These are phyloP conservation scores for Herpotrichia juniperi DNA, from an alignment of 2,329 filamentous ascomycete species.

Conservation along the genomic window DNA sequence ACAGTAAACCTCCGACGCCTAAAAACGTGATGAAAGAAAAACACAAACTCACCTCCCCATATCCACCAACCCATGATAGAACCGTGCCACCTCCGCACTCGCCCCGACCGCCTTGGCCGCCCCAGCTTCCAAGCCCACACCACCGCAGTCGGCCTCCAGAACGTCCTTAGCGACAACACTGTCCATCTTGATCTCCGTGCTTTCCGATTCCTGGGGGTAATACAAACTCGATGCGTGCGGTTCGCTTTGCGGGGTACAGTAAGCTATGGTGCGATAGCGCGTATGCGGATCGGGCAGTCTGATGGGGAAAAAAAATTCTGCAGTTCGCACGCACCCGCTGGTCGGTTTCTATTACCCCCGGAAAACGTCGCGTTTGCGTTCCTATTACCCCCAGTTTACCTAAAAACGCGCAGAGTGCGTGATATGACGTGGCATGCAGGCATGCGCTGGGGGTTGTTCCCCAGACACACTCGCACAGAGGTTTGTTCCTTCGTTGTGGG, in stretches of 20 bases:
- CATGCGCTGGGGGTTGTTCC: no score
- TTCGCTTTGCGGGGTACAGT: no score
- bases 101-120: not conserved
- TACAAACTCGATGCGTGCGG: no score
- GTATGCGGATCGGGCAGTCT: not conserved
- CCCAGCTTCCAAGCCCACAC: not conserved
- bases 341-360: constrained; percentile 18
- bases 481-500: no score
- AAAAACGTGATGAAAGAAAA: not conserved
- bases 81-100: constrained; percentile 9
- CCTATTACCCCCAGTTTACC: constrained; percentile 39
- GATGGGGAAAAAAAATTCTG: not conserved
- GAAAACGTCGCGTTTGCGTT: constrained; percentile 21
- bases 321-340: not conserved
- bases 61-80: constrained; percentile 43
- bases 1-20: no score
- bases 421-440: constrained; percentile 15
- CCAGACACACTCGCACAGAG: no score
- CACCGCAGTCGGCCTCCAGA: no score
- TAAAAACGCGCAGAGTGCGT: constrained; percentile 23
- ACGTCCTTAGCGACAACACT: no score
- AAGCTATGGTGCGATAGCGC: not conserved
- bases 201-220: no score
- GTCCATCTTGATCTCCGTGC: no score
- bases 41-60: constrained; percentile 34